Percentiles rank a stretch among this genome's conserved stretches.
Evolutionary conservation across 192 early-diverging fungal genomes (phyloP).

Genomic region (Umbelopsis sp.): DNA sequence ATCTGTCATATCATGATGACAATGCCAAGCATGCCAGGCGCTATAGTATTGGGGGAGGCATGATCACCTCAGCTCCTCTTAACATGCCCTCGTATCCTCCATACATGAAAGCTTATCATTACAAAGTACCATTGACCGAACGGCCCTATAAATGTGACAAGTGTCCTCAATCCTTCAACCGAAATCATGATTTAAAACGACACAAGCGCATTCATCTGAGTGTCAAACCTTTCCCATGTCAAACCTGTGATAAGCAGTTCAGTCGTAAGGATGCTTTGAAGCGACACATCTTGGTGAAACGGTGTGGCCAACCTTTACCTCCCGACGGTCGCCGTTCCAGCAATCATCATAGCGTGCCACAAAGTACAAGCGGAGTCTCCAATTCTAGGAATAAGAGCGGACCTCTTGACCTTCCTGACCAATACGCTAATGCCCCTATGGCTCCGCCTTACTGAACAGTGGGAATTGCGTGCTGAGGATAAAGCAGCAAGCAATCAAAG

Average conservation of each 20-base stretch:
- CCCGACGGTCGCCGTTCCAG: constrained; percentile 19
- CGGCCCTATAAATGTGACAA: constrained; percentile 24
- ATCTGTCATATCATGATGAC: constrained; percentile 8
- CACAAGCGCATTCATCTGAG: constrained; percentile 77
- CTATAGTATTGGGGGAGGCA: constrained; percentile 15
- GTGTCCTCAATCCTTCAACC: constrained; percentile 51
- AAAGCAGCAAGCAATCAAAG: not conserved
- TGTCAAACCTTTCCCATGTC: constrained; percentile 76
- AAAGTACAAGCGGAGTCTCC: constrained; percentile 21
- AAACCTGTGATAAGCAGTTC: constrained; percentile 77
- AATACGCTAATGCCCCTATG: constrained; percentile 19
- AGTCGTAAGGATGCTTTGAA: constrained; percentile 73
- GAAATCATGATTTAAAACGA: constrained; percentile 75
- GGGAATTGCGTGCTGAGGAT: not conserved
- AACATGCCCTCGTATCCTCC: constrained; percentile 6
- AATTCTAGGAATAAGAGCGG: constrained; percentile 12
- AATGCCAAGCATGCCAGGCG: constrained; percentile 14
- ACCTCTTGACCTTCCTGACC: constrained; percentile 18
- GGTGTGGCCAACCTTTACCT: constrained; percentile 16
- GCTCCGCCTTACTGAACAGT: constrained; percentile 21
- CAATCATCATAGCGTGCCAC: constrained; percentile 17
- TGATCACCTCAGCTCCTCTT: constrained; percentile 10
- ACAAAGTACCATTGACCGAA: constrained; percentile 29
- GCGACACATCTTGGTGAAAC: constrained; percentile 46
- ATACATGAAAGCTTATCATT: constrained; percentile 29